Evolutionary conservation across 1,284 basidiomycete genomes (phyloP).

Genomic region (Malassezia restricta): DNA sequence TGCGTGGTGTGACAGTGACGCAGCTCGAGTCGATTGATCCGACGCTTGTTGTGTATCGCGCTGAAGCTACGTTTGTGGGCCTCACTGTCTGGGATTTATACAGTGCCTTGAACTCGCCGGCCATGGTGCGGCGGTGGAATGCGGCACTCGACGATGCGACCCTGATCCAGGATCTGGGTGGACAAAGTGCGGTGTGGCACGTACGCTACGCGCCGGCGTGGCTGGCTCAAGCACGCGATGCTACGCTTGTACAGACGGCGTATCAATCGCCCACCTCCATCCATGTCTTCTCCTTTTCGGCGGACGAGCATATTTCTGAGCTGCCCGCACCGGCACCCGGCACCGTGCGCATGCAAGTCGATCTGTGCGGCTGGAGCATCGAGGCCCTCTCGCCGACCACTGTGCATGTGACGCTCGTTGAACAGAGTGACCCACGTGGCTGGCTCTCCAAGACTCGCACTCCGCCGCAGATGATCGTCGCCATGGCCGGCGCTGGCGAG

Average conservation of each 20-base stretch:
- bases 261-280: slow-evolving; percentile 87
- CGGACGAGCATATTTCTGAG: slow-evolving; percentile 74
- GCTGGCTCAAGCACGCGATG: slow-evolving; percentile 59
- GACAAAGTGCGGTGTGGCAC: slow-evolving; percentile 59
- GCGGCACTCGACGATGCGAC: slow-evolving; percentile 72
- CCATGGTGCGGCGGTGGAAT: slow-evolving; percentile 75
- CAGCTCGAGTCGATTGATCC: slow-evolving; percentile 96
- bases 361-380: slow-evolving; percentile 91
- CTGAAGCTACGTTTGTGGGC: slow-evolving; percentile 94
- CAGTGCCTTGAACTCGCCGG: slow-evolving; percentile 69
- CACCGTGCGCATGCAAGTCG: slow-evolving; percentile 82
- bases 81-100: slow-evolving; percentile 94
- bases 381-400: slow-evolving; percentile 90
- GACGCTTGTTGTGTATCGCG: slow-evolving; percentile 86
- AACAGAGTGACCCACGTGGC: slow-evolving; percentile 92
- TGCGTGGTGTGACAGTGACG: slow-evolving; percentile 63
- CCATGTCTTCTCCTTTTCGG: slow-evolving; percentile 90
- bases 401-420: slow-evolving; percentile 80
- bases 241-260: slow-evolving; percentile 79
- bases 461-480: slow-evolving; percentile 63
- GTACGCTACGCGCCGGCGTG: slow-evolving; percentile 25
- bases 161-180: slow-evolving; percentile 63
- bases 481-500: slow-evolving; percentile 77
- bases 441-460: slow-evolving; percentile 93
- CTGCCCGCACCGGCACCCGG: slow-evolving; percentile 53